A percentile compares a stretch with the other conserved stretches of the same genome.
Evolutionary conservation across 805 yeast genomes (phyloP).

Genomic region (Torulaspora franciscae): DNA sequence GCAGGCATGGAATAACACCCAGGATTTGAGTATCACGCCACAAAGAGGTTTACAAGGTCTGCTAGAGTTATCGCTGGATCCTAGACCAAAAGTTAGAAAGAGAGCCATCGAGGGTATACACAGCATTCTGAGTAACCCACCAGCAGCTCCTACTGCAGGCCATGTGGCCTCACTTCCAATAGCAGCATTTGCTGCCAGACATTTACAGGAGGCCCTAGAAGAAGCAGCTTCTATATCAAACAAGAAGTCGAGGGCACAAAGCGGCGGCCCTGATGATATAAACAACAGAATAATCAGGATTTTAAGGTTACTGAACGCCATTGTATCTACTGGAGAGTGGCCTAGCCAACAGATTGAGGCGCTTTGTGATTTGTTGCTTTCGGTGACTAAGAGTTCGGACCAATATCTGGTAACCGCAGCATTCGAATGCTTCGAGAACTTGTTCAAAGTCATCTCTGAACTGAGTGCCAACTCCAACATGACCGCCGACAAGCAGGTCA

Average conservation of each 20-base stretch:
- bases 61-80: conserved; percentile 73
- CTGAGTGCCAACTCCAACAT: conserved; percentile 46
- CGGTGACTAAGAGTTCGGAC: conserved; percentile 74
- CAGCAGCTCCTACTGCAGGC: conserved; percentile 69
- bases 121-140: conserved; percentile 56
- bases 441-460: conserved; percentile 27
- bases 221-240: conserved; percentile 36
- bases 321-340: conserved; percentile 78
- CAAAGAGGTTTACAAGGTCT: conserved; percentile 75
- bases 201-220: conserved; percentile 45
- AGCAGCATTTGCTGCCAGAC: conserved; percentile 61
- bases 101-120: conserved; percentile 89
- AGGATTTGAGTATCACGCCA: conserved; percentile 53
- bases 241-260: conserved; percentile 30
- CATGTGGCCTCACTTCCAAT: conserved; percentile 73
- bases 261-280: conserved; percentile 43
- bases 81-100: conserved; percentile 91
- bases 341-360: conserved; percentile 63
- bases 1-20: conserved; percentile 64
- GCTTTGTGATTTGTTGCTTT: conserved; percentile 71
- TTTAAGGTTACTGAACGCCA: conserved; percentile 66
- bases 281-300: conserved; percentile 64
- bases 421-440: conserved; percentile 59
- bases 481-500: conserved; percentile 58
- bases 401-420: conserved; percentile 79